These are phyloP conservation scores for Albizia julibrissin DNA, from an alignment of 306 rosid genomes.

Conservation along the genomic window DNA sequence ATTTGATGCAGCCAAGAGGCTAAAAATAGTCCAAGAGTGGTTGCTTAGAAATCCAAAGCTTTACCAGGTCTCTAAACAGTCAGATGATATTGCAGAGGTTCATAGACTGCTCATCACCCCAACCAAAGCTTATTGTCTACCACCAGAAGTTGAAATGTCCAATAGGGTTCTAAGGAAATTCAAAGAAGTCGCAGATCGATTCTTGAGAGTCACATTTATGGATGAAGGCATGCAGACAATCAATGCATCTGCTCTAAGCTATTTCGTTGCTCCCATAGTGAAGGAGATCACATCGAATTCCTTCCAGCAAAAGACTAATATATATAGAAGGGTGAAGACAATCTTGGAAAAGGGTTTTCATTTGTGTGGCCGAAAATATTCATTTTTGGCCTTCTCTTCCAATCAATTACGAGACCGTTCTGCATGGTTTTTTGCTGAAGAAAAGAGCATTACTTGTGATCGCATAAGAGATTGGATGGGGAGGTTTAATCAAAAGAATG, in stretches of 20 bases:
- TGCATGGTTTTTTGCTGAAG: slow-evolving; percentile 72
- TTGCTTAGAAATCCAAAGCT: slow-evolving; percentile 57
- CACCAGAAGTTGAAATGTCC: slow-evolving; percentile 68
- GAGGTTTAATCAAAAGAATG: slow-evolving; percentile 36
- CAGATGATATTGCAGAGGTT: slow-evolving; percentile 58
- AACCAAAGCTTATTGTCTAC: slow-evolving; percentile 63
- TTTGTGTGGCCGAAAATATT: slow-evolving; percentile 54
- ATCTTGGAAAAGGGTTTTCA: slow-evolving; percentile 49
- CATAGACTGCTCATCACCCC: slow-evolving; percentile 64
- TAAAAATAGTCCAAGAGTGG: slow-evolving; percentile 60
- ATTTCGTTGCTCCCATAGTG: slow-evolving; percentile 58
- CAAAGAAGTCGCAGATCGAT: slow-evolving; percentile 57
- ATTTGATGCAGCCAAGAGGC: slow-evolving; percentile 47
- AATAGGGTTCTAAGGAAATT: slow-evolving; percentile 65
- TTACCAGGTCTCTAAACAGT: slow-evolving; percentile 40
- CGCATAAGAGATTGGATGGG: slow-evolving; percentile 58
- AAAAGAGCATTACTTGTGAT: neutral
- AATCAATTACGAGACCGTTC: slow-evolving; percentile 70
- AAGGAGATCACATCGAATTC: slow-evolving; percentile 45
- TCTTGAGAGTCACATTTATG: slow-evolving; percentile 68
- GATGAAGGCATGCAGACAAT: slow-evolving; percentile 71
- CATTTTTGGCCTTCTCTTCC: slow-evolving; percentile 66
- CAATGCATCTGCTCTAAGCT: slow-evolving; percentile 47
- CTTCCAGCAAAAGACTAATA: slow-evolving; percentile 50
- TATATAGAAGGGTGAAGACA: slow-evolving; percentile 44